phyloP scores from a whole-genome alignment of 805 yeast species.

The Metschnikowia peoriensis region DNA sequence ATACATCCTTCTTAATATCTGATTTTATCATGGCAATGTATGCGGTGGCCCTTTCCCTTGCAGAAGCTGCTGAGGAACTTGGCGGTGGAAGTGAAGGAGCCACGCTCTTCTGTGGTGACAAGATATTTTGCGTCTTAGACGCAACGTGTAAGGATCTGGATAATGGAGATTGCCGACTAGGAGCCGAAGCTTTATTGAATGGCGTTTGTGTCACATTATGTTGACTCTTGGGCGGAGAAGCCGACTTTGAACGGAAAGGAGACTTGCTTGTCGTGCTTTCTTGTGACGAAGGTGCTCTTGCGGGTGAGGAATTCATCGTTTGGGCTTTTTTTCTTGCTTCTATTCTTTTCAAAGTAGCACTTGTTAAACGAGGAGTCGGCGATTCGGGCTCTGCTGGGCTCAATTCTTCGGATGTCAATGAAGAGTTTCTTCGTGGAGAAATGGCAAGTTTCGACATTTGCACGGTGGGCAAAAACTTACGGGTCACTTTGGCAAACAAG shows the following conservation, averaged over 20 bases:
- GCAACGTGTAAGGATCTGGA: slow-evolving; percentile 6
- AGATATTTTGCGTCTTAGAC: not conserved
- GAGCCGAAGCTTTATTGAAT: not conserved
- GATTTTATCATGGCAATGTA: slow-evolving; percentile 17
- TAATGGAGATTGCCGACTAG: not conserved
- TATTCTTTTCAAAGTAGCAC: slow-evolving; percentile 34
- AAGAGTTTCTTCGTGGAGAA: slow-evolving; percentile 8
- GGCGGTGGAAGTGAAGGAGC: slow-evolving; percentile 9
- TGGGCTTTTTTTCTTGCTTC: slow-evolving; percentile 25
- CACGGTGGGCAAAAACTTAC: slow-evolving; percentile 29
- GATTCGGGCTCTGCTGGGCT: slow-evolving; percentile 8
- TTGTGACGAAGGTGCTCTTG: not conserved
- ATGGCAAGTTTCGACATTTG: slow-evolving; percentile 6
- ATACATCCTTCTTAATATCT: slow-evolving; percentile 10
- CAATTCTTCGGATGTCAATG: slow-evolving; percentile 6
- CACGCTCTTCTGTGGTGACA: not conserved
- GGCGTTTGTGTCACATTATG: slow-evolving; percentile 4
- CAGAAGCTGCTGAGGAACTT: slow-evolving; percentile 4
- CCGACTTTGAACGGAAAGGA: slow-evolving; percentile 6
- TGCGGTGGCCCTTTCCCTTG: slow-evolving; percentile 14
- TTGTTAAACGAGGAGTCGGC: slow-evolving; percentile 26
- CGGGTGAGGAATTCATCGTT: not conserved
- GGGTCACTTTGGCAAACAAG: slow-evolving; percentile 27
- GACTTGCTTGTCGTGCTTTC: slow-evolving; percentile 1
- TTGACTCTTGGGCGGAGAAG: slow-evolving; percentile 16